Evolutionary conservation across 2,329 filamentous ascomycete genomes (phyloP).

Genomic region (Alternaria ventricosa): DNA sequence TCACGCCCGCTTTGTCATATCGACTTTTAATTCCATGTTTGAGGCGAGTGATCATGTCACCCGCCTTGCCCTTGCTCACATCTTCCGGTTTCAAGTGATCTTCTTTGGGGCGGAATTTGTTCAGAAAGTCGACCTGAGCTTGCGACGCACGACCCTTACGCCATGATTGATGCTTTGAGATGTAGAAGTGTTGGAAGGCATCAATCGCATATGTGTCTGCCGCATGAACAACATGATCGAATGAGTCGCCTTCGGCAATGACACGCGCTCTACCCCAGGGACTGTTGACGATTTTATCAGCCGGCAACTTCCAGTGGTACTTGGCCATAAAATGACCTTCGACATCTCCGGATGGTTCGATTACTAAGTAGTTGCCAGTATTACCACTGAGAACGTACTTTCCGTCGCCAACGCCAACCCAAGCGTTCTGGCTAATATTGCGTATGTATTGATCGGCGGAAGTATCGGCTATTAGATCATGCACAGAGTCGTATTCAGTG

Average conservation of each 20-base stretch:
- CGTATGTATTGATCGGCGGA: slow-evolving; percentile 81
- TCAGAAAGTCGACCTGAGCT: slow-evolving; percentile 71
- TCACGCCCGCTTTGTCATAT: slow-evolving; percentile 48
- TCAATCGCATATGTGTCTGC: slow-evolving; percentile 80
- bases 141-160: slow-evolving; percentile 67
- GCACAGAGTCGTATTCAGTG: slow-evolving; percentile 90
- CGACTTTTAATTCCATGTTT: slow-evolving; percentile 78
- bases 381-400: slow-evolving; percentile 73
- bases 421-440: slow-evolving; percentile 74
- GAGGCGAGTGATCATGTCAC: slow-evolving; percentile 91
- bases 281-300: slow-evolving; percentile 44
- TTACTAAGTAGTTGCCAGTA: slow-evolving; percentile 65
- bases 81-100: slow-evolving; percentile 62
- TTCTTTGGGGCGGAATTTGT: slow-evolving; percentile 65
- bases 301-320: slow-evolving; percentile 52
- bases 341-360: slow-evolving; percentile 55
- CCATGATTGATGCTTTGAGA: slow-evolving; percentile 73
- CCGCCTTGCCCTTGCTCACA: slow-evolving; percentile 79
- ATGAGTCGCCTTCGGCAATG: slow-evolving; percentile 69
- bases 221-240: slow-evolving; percentile 79
- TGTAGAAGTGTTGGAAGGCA: slow-evolving; percentile 71
- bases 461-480: slow-evolving; percentile 85
- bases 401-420: slow-evolving; percentile 78
- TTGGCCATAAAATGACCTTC: slow-evolving; percentile 49
- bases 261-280: slow-evolving; percentile 73